Conservation (phyloP, 2,329 filamentous ascomycete species). For the Ophiocordyceps camponoti-leonardi region DNA sequence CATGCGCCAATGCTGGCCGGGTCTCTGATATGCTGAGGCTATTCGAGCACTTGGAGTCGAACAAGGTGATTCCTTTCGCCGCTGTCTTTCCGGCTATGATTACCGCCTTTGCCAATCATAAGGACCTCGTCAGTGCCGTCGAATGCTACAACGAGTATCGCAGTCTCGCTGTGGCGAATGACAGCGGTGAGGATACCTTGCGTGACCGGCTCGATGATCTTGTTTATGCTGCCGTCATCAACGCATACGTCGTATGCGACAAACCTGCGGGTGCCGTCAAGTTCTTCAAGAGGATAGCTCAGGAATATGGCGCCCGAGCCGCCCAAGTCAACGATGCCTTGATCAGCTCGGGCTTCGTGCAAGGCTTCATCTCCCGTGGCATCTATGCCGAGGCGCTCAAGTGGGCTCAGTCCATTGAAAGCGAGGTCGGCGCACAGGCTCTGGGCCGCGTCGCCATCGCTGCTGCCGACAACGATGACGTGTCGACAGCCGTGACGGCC, state of each 20-base stretch:
- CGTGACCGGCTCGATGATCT: conserved; percentile 61
- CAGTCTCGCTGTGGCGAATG: conserved; percentile 66
- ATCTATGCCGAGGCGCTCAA: conserved; percentile 57
- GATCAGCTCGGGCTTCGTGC: conserved; percentile 58
- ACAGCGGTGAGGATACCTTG: conserved; percentile 52
- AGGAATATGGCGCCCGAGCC: conserved; percentile 39
- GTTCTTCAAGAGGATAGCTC: conserved; percentile 68
- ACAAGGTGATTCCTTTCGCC: conserved; percentile 55
- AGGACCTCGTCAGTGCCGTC: conserved; percentile 74
- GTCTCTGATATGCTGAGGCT: conserved; percentile 80
- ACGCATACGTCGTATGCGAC: conserved; percentile 70
- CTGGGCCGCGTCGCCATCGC: conserved; percentile 58
- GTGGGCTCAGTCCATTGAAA: conserved; percentile 50
- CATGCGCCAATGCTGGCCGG: conserved; percentile 67
- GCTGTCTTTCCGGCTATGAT: conserved; percentile 89
- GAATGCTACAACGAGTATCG: conserved; percentile 96
- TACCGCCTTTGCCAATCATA: conserved; percentile 67
- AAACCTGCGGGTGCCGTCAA: conserved; percentile 67
- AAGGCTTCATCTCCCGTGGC: conserved; percentile 54
- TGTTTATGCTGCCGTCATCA: conserved; percentile 83
- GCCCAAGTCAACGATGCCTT: conserved; percentile 54
- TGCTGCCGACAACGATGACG: conserved; percentile 66
- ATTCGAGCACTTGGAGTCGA: conserved; percentile 79
- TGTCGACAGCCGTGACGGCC: conserved; percentile 48
- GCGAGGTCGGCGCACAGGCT: conserved; percentile 38